Evolutionary conservation across 768 basidiomycete species (phyloP), one percentile per base, ranked within the genome.

Genomic region (Lactarius akahatsu): DNA sequence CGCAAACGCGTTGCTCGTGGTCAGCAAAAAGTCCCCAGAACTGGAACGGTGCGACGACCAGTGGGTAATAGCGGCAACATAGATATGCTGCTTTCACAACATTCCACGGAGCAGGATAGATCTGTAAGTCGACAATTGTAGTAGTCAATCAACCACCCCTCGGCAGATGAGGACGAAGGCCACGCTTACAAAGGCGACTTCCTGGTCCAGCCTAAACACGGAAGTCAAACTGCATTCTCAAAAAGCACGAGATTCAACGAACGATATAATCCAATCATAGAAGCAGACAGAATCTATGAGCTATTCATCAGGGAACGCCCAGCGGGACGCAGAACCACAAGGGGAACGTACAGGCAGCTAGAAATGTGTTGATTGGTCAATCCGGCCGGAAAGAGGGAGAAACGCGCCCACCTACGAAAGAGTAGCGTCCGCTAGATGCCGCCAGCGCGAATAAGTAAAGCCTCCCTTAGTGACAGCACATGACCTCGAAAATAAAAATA

Each of bases 221-320:
- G 16, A 41, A 9, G 13, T 18, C 18, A 43, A 36, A 34, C 36
- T 0, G 3, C 11, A 11, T 13, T 9, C 36, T 38, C 11, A 38
- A 63, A 32, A 11, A 38, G 18, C 9, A 26, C 0, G 2, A 34
- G n/a, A 40, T 41, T 54, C 11, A 11, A 70, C 70, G 61, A 28
- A 71, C 70, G 64, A 62, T 30, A 63, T 65, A 23, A 71, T 36
- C 70, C 70, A 71, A 56, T 71, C 70, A 64, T 71, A 71, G 43
- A 71, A 57, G n/a, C 65, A 57, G 38, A 71, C 13, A 7, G 45
- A 52, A 16, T 70, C 70, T 71, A 40, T 6, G 28, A 32, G 8
- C 2, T 2, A 36, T 59, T 60, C 9, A 50, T 54, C 28, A 59
- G 47, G 13, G 16, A 2, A 10, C 6, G 5, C 1, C 34, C 34